Conservation (phyloP, 352 stramenopile genomes). For the Pythium scleroteichum region DNA sequence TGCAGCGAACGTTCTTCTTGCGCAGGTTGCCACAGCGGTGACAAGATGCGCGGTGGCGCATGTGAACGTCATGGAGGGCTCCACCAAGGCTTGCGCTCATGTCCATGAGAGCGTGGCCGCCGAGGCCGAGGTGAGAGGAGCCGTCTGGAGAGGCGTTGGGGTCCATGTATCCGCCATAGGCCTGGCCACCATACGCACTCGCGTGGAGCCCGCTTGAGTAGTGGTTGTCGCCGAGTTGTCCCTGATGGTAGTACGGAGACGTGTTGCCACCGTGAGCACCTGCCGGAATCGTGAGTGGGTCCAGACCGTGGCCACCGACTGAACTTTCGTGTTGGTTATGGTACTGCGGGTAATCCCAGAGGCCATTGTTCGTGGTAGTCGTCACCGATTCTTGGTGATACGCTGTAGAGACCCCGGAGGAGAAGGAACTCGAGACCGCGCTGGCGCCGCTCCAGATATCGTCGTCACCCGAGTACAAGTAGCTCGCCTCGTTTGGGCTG, state of each 20-base stretch:
- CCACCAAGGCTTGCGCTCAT: slow-evolving; percentile 8
- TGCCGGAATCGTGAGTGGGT: slow-evolving; percentile 5
- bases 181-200: slow-evolving; percentile 9
- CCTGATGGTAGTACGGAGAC: slow-evolving; percentile 20
- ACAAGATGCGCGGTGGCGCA: slow-evolving; percentile 81
- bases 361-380: background rate
- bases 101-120: slow-evolving; percentile 21
- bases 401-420: slow-evolving; percentile 3
- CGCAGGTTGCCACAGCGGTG: slow-evolving; percentile 88
- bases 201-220: slow-evolving; percentile 17
- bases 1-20: slow-evolving; percentile 86
- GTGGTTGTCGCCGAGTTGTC: slow-evolving; percentile 16
- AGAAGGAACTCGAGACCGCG: slow-evolving; percentile 23
- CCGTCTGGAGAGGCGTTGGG: slow-evolving; percentile 12
- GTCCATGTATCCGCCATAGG: slow-evolving; percentile 24
- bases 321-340: slow-evolving; percentile 12
- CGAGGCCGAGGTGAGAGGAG: slow-evolving; percentile 9
- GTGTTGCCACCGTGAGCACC: slow-evolving; percentile 5
- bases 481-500: slow-evolving; percentile 16
- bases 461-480: slow-evolving; percentile 27
- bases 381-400: slow-evolving; percentile 28
- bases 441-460: slow-evolving; percentile 23
- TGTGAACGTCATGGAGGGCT: slow-evolving; percentile 36
- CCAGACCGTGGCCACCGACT: slow-evolving; percentile 2
- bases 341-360: slow-evolving; percentile 30